Percentiles rank a stretch among this genome's conserved stretches.
phyloP scores from a whole-genome alignment of 352 stramenopile genomes.

The Phytophthora hybrid region DNA sequence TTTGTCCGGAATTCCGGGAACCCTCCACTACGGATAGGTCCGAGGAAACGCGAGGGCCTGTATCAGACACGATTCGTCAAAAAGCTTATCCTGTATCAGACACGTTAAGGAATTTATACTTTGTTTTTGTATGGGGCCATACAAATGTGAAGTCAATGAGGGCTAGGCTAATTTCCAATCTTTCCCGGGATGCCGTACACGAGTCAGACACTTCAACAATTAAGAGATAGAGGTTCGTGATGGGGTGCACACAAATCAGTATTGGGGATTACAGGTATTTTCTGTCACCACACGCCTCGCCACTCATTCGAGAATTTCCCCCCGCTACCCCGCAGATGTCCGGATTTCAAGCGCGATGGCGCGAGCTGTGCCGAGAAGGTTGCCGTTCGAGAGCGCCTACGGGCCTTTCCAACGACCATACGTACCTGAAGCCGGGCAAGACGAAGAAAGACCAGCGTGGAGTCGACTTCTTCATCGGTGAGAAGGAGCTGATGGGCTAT shows the following conservation, averaged over 20 bases:
- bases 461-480: neutral
- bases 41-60: too few species aligned
- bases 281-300: neutral
- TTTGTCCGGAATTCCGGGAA: too few species aligned
- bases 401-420: neutral
- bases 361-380: neutral
- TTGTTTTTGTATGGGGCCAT: too few species aligned
- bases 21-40: too few species aligned
- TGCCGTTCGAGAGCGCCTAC: neutral
- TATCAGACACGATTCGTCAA: too few species aligned
- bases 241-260: neutral
- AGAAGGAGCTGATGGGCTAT: neutral
- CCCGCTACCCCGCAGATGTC: neutral
- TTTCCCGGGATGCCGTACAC: too few species aligned
- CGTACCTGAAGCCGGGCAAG: neutral
- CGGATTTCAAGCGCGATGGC: neutral
- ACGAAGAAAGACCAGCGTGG: neutral
- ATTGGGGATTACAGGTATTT: neutral
- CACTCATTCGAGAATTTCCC: neutral
- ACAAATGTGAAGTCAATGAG: too few species aligned
- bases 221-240: too few species aligned
- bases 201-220: too few species aligned
- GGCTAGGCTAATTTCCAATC: too few species aligned
- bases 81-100: too few species aligned
- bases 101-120: too few species aligned